Evolutionary conservation across 345 rosid genomes (phyloP).

Genomic region (Eutrema yunnanense): DNA sequence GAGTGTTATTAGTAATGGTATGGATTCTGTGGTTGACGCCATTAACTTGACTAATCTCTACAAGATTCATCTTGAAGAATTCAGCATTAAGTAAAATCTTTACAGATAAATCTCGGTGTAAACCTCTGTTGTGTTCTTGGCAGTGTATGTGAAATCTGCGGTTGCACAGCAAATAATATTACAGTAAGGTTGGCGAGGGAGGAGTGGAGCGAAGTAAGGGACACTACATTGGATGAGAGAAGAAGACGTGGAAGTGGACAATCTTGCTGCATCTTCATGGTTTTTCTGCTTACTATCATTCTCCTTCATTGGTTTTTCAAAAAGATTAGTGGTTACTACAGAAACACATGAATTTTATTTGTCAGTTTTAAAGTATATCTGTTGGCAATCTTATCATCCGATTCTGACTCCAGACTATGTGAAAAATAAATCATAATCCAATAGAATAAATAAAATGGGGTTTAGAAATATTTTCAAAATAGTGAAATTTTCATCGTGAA

Average conservation of each 20-base stretch:
- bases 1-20: not conserved
- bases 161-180: constrained; percentile 20
- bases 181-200: constrained; percentile 15
- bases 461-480: no score
- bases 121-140: constrained; percentile 1
- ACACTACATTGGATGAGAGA: constrained; percentile 5
- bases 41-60: not conserved
- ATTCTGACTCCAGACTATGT: not conserved
- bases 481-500: no score
- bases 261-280: constrained; percentile 26
- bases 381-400: not conserved
- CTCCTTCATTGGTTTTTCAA: constrained; percentile 23
- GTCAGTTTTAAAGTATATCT: not conserved
- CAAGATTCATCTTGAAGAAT: not conserved
- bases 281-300: constrained; percentile 4
- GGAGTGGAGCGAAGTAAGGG: constrained; percentile 3
- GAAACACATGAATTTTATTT: not conserved
- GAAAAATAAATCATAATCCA: no score
- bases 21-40: not conserved
- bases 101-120: not conserved
- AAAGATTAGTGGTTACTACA: constrained; percentile 1
- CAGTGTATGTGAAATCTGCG: constrained; percentile 32
- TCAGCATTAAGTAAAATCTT: not conserved
- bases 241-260: constrained; percentile 21
- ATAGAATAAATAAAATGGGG: no score